A percentile compares a stretch with the other conserved stretches of the same genome.
Evolutionary conservation across 306 rosid species (phyloP).

Genomic region (Ceratonia siliqua): DNA sequence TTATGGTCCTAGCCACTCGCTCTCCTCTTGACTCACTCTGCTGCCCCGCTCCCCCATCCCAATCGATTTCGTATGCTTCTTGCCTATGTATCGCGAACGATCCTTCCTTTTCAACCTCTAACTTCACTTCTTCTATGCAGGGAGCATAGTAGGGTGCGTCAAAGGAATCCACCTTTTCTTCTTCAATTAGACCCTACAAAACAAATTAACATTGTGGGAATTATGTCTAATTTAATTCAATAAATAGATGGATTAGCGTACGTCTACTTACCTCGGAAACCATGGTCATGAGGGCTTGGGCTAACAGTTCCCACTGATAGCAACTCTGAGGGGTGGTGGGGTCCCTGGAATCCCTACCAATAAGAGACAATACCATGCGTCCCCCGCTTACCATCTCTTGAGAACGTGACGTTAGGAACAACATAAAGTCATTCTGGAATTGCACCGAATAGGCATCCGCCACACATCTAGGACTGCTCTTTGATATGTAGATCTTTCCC

Average conservation of each 20-base stretch:
- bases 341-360: constrained; percentile 58
- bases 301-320: constrained; percentile 72
- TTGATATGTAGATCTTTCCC: constrained; percentile 68
- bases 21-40: constrained; percentile 34
- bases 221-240: no score
- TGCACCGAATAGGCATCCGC: constrained; percentile 60
- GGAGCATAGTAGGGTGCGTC: constrained; percentile 84
- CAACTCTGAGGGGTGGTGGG: constrained; percentile 51
- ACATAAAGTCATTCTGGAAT: constrained; percentile 52
- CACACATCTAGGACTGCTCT: constrained; percentile 61
- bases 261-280: constrained; percentile 58
- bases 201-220: no score
- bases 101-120: constrained; percentile 58
- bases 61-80: constrained; percentile 50
- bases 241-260: no score
- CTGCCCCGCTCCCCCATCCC: constrained; percentile 54
- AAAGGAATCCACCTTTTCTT: constrained; percentile 66
- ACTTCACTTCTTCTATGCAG: constrained; percentile 51
- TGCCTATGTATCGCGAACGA: constrained; percentile 52
- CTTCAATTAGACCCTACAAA: constrained; percentile 57
- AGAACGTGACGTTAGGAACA: constrained; percentile 56
- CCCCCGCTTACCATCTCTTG: constrained; percentile 56
- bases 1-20: constrained; percentile 49
- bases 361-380: constrained; percentile 63
- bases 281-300: constrained; percentile 57